phyloP scores from a whole-genome alignment of 1,284 basidiomycete genomes.

The Ganoderma lingzhi region DNA sequence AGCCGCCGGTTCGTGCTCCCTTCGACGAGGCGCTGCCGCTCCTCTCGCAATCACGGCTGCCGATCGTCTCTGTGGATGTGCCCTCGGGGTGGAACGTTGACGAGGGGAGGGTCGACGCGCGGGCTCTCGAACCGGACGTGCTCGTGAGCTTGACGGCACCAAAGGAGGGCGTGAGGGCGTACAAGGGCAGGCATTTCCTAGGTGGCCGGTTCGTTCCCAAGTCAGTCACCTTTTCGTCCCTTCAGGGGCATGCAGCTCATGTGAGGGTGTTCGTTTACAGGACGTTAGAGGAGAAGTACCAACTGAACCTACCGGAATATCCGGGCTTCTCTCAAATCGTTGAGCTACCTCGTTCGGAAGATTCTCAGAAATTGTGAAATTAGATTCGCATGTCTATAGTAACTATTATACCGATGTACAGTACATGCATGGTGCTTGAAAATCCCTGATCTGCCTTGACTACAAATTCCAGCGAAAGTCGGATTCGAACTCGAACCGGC shows the following conservation, averaged over 20 bases:
- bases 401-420: background rate
- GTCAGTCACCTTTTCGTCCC: constrained; percentile 51
- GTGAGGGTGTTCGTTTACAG: constrained; percentile 39
- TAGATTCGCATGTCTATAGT: background rate
- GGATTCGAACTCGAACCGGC: background rate
- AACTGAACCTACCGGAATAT: constrained; percentile 82
- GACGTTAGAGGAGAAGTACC: constrained; percentile 72
- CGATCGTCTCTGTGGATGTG: constrained; percentile 94
- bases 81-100: constrained; percentile 98
- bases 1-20: constrained; percentile 86
- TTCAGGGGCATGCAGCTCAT: constrained; percentile 1
- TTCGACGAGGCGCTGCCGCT: constrained; percentile 83
- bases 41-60: constrained; percentile 70
- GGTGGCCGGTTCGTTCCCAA: constrained; percentile 92
- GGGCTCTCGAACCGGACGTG: constrained; percentile 77
- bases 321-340: constrained; percentile 84
- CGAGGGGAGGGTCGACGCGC: constrained; percentile 65
- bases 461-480: background rate
- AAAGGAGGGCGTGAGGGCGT: constrained; percentile 84
- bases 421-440: background rate
- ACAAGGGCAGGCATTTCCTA: constrained; percentile 88
- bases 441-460: background rate
- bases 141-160: constrained; percentile 94
- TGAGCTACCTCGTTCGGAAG: constrained; percentile 55
- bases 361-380: constrained; percentile 39